A percentile compares a stretch with the other conserved stretches of the same genome.
These are phyloP conservation scores for Penicillium crystallinum DNA, from an alignment of 495 filamentous ascomycete genomes.

Conservation along the genomic window DNA sequence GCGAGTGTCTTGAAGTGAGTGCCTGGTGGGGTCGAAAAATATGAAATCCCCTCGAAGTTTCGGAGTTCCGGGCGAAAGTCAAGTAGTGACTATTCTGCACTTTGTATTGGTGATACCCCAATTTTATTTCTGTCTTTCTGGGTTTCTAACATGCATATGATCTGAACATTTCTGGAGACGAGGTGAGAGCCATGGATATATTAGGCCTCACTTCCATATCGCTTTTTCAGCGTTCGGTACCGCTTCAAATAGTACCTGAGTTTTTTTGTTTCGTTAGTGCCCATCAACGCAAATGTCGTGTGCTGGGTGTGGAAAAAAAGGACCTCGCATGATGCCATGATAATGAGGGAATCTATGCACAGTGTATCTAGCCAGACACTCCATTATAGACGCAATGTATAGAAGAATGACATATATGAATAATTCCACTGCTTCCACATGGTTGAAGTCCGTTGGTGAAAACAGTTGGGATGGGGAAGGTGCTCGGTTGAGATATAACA, in stretches of 20 bases:
- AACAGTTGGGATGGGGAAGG: neutral
- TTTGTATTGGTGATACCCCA: conserved; percentile 46
- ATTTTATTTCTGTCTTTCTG: conserved; percentile 26
- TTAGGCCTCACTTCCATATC: conserved; percentile 57
- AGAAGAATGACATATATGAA: conserved; percentile 16
- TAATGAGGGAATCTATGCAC: conserved; percentile 17
- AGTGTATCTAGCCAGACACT: conserved; percentile 9
- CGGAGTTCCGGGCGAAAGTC: conserved; percentile 24
- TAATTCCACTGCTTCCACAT: neutral
- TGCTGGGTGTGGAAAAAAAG: conserved; percentile 7
- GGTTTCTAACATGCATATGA: conserved; percentile 15
- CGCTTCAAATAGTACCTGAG: conserved; percentile 88
- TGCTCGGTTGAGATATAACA: neutral
- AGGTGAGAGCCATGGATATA: conserved; percentile 5
- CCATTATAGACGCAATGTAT: conserved; percentile 8
- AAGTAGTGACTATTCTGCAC: conserved; percentile 34
- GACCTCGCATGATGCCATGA: conserved; percentile 26
- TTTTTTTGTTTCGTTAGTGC: conserved; percentile 13
- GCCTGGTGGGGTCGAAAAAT: conserved; percentile 89
- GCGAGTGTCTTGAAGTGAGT: conserved; percentile 88
- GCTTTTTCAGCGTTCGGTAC: conserved; percentile 80
- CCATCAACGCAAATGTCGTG: conserved; percentile 1
- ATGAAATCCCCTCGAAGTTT: conserved; percentile 22
- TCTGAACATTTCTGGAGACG: conserved; percentile 4
- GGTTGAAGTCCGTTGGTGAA: neutral